phyloP scores from a whole-genome alignment of 345 rosid genomes.

The Chamaenerion angustifolium region DNA sequence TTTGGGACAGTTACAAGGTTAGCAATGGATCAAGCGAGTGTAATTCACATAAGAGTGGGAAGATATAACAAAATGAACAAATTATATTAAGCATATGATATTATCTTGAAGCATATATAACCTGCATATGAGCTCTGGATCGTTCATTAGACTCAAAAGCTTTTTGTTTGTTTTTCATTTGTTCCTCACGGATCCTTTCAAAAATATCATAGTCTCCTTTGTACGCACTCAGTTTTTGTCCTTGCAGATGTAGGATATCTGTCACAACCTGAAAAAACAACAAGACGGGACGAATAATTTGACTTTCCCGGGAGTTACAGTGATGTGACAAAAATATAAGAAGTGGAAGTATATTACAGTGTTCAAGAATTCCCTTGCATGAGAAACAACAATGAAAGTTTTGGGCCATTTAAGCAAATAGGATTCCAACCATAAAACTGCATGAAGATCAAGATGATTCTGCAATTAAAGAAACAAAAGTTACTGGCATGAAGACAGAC shows the following conservation, averaged over 20 bases:
- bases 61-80: background rate
- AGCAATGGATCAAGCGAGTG: too few species aligned
- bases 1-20: too few species aligned
- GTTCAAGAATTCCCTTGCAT: constrained; percentile 96
- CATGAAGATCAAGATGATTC: constrained; percentile 99
- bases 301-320: background rate
- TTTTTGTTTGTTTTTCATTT: constrained; percentile 77
- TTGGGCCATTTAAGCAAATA: constrained; percentile 97
- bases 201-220: constrained; percentile 85
- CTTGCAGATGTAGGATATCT: constrained; percentile 81
- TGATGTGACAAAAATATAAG: background rate
- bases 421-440: constrained; percentile 91
- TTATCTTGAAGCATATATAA: constrained; percentile 6
- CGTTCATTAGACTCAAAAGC: constrained; percentile 84
- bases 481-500: constrained; percentile 2
- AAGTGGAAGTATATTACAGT: constrained; percentile 27
- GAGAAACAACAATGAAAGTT: constrained; percentile 93
- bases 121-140: constrained; percentile 94
- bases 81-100: background rate
- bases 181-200: constrained; percentile 81
- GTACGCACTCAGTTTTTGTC: constrained; percentile 63
- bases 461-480: constrained; percentile 21
- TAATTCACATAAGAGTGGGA: background rate
- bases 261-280: constrained; percentile 70
- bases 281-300: background rate